Conservation (phyloP, 2,329 filamentous ascomycete species). For the Ascochyta lentis region DNA sequence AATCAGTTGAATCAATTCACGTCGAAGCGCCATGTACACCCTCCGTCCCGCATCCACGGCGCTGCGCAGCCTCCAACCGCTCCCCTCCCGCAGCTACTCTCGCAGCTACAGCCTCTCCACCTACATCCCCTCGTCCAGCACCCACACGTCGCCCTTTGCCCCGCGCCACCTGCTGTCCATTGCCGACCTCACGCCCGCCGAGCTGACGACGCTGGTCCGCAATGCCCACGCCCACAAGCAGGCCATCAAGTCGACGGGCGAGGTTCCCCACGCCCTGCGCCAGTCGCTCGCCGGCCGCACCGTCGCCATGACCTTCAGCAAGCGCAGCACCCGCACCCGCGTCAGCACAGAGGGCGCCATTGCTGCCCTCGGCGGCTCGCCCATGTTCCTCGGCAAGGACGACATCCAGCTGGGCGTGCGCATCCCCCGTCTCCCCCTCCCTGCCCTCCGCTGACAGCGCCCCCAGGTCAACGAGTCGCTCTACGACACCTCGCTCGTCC, state of each 20-base stretch:
- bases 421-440: background rate
- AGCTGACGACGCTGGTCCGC: slow-evolving; percentile 81
- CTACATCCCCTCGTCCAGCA: slow-evolving; percentile 43
- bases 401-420: slow-evolving; percentile 92
- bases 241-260: slow-evolving; percentile 71
- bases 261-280: slow-evolving; percentile 65
- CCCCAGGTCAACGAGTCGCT: slow-evolving; percentile 85
- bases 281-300: slow-evolving; percentile 75
- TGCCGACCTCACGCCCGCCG: slow-evolving; percentile 78
- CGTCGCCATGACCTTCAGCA: slow-evolving; percentile 95
- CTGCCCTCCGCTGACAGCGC: slow-evolving; percentile 9
- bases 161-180: slow-evolving; percentile 93
- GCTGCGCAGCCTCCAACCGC: slow-evolving; percentile 38
- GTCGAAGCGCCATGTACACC: slow-evolving; percentile 36
- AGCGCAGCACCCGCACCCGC: slow-evolving; percentile 90
- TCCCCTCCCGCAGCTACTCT: slow-evolving; percentile 36
- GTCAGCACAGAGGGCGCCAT: slow-evolving; percentile 93
- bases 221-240: slow-evolving; percentile 81
- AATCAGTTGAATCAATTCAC: no score
- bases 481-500: slow-evolving; percentile 88
- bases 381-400: slow-evolving; percentile 95
- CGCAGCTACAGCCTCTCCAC: slow-evolving; percentile 37
- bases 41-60: slow-evolving; percentile 39
- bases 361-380: slow-evolving; percentile 84
- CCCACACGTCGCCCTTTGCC: slow-evolving; percentile 62